Evolutionary conservation across 129 eudicot genomes (phyloP).

Genomic region (Tagetes patula): DNA sequence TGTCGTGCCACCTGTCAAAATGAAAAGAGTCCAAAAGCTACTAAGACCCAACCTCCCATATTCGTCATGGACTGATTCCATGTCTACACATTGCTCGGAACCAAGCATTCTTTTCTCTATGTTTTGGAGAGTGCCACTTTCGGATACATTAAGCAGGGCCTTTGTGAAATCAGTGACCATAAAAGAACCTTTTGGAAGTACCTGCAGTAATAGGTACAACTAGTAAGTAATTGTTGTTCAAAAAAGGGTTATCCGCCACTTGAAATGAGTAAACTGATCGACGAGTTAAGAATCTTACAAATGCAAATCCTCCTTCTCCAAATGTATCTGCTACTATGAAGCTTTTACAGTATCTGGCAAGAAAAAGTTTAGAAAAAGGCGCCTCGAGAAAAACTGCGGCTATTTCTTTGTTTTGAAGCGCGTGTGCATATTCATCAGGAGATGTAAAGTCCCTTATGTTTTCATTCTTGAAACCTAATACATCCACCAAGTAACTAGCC

Average conservation of each 20-base stretch:
- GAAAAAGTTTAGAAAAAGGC: conserved; percentile 49
- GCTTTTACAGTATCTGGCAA: conserved; percentile 50
- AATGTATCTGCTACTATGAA: conserved; percentile 39
- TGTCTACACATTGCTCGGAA: conserved; percentile 32
- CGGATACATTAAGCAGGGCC: conserved; percentile 41
- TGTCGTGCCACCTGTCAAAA: conserved; percentile 39
- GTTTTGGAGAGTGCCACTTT: conserved; percentile 34
- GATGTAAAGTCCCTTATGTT: conserved; percentile 34
- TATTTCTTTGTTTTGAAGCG: conserved; percentile 39
- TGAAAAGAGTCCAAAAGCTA: conserved; percentile 47
- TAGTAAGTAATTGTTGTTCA: conserved; percentile 7
- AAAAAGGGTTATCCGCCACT: no score
- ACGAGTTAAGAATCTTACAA: conserved; percentile 27
- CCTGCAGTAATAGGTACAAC: conserved; percentile 26
- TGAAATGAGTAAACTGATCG: no score
- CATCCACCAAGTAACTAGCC: conserved; percentile 35
- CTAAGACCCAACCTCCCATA: conserved; percentile 43
- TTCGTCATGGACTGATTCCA: conserved; percentile 23
- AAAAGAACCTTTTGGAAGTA: conserved; percentile 48
- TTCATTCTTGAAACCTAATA: conserved; percentile 30
- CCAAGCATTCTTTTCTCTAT: conserved; percentile 40
- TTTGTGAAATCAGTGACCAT: conserved; percentile 40
- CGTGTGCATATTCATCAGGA: conserved; percentile 37
- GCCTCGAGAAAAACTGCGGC: conserved; percentile 48
- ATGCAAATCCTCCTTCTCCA: conserved; percentile 55